These are phyloP conservation scores for Pseudogymnoascus pannorum DNA, from an alignment of 2,329 filamentous ascomycete genomes.

Conservation along the genomic window DNA sequence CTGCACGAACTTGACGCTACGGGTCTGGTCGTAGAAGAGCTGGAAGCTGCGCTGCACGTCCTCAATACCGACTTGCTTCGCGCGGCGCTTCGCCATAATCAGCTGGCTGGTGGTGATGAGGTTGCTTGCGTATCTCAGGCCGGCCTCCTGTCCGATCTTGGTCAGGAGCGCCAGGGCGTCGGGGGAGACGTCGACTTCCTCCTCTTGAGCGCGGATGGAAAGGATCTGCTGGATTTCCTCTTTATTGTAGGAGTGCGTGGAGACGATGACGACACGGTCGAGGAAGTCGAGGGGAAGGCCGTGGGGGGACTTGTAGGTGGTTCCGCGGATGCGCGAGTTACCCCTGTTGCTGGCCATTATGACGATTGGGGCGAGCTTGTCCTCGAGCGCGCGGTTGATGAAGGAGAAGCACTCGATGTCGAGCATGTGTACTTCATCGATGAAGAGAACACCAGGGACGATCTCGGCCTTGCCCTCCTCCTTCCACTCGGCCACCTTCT, in stretches of 20 bases:
- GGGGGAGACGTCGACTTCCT: slow-evolving; percentile 85
- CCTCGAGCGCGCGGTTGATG: slow-evolving; percentile 93
- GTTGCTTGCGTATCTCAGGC: slow-evolving; percentile 93
- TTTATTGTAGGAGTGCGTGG: slow-evolving; percentile 73
- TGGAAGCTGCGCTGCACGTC: slow-evolving; percentile 92
- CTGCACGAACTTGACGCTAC: slow-evolving; percentile 84
- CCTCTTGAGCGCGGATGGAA: slow-evolving; percentile 85
- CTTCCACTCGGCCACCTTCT: slow-evolving; percentile 97
- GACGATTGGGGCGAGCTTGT: slow-evolving; percentile 89
- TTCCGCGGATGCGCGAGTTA: slow-evolving; percentile 84
- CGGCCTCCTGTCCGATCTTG: slow-evolving; percentile 90
- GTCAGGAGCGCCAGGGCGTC: slow-evolving; percentile 89
- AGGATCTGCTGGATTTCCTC: slow-evolving; percentile 92
- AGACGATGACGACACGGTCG: slow-evolving; percentile 92
- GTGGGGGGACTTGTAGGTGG: slow-evolving; percentile 87
- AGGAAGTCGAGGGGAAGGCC: slow-evolving; percentile 93
- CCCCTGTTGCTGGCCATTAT: slow-evolving; percentile 99
- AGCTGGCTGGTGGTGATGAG: slow-evolving; percentile 92
- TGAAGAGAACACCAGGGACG: slow-evolving; percentile 92
- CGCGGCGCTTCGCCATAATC: slow-evolving; percentile 75
- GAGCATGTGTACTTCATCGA: slow-evolving; percentile 99
- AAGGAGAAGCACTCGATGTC: slow-evolving; percentile 99
- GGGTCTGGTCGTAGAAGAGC: slow-evolving; percentile 82
- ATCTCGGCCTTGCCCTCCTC: slow-evolving; percentile 99
- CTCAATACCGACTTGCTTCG: slow-evolving; percentile 73